Evolutionary conservation across 352 stramenopile species (phyloP), one percentile per base, ranked within the genome.

Genomic region (Pilasporangium apinafurcum): DNA sequence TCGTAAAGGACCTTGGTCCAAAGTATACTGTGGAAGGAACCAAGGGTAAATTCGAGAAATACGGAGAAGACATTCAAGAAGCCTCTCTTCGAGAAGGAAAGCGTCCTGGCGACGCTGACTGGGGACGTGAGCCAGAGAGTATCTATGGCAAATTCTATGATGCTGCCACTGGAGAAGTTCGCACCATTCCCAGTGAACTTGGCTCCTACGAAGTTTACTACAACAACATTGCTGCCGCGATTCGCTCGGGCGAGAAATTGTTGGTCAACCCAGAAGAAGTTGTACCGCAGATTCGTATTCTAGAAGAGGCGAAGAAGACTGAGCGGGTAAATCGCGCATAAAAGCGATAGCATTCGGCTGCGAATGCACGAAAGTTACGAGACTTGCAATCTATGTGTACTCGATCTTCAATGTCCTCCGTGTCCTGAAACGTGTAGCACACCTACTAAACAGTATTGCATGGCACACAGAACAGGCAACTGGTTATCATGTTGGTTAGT

Each of bases 191-290:
- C 20, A 84, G 59, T 38, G 50, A 72, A 26, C 51, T 49, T 0
- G 77, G 77, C 3, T 60, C 55, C 28, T 89, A 89, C 54, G 57
- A 80, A 17, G 59, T 72, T 24, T 89, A 69, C 60, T 89, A 89
- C 68, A 66, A 63, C 22, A 86, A 86, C 44, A 68, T 89, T 16
- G 77, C 73, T 0, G 71, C 75, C 16, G 68, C 67, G n/a, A 83
- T 86, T 30, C 60, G 59, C 16, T 54, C 59, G 8, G 65, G 65
- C 4, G 54, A 72, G 27, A 22, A 62, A 25, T 37, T 81, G 22
- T 53, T 83, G 20, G 77, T 89, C 50, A 41, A 82, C 32, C 70
- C 77, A 17, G 45, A 60, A 31, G 51, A 59, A 5, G 56, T 85
- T 29, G 59, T 86, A 8, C 56, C 62, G 29, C 73, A 84, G 53